These are phyloP conservation scores for Paecilomyces niveus DNA, from an alignment of 2,329 filamentous ascomycete species.

Conservation along the genomic window DNA sequence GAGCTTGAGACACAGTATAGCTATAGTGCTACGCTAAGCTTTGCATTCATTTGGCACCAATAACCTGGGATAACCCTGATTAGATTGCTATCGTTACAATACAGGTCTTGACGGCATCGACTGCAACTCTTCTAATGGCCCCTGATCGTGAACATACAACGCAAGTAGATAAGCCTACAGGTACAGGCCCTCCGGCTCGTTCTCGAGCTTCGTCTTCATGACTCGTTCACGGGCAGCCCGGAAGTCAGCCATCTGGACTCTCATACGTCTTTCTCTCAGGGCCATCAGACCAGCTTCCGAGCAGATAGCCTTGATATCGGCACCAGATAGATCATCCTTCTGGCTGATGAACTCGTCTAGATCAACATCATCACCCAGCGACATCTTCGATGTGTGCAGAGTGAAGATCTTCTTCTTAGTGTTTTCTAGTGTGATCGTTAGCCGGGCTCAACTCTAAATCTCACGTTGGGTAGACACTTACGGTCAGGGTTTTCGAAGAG, in stretches of 20 bases:
- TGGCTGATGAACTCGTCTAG: conserved; percentile 97
- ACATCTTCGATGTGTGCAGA: conserved; percentile 98
- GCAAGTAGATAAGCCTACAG: conserved; percentile 55
- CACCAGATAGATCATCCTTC: conserved; percentile 94
- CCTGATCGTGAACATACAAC: background rate
- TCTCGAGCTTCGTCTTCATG: conserved; percentile 96
- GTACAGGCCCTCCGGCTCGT: conserved; percentile 96
- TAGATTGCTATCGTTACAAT: conserved; percentile 1
- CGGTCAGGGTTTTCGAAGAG: conserved; percentile 65
- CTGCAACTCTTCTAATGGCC: background rate
- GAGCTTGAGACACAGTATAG: background rate
- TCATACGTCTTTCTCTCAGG: conserved; percentile 89
- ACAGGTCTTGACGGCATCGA: background rate
- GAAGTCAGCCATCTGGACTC: conserved; percentile 99
- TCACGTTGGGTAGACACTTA: conserved; percentile 30
- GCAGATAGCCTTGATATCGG: conserved; percentile 98
- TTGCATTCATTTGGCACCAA: background rate
- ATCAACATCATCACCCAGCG: conserved; percentile 89
- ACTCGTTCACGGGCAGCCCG: conserved; percentile 85
- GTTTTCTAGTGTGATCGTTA: conserved; percentile 51
- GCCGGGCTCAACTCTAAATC: conserved; percentile 1
- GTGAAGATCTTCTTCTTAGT: conserved; percentile 98
- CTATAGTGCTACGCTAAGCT: background rate
- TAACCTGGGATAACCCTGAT: too few species aligned
- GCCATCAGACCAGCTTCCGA: conserved; percentile 94